Evolutionary conservation across 192 early-diverging fungal genomes (phyloP).

Genomic region (Mortierella alpina): DNA sequence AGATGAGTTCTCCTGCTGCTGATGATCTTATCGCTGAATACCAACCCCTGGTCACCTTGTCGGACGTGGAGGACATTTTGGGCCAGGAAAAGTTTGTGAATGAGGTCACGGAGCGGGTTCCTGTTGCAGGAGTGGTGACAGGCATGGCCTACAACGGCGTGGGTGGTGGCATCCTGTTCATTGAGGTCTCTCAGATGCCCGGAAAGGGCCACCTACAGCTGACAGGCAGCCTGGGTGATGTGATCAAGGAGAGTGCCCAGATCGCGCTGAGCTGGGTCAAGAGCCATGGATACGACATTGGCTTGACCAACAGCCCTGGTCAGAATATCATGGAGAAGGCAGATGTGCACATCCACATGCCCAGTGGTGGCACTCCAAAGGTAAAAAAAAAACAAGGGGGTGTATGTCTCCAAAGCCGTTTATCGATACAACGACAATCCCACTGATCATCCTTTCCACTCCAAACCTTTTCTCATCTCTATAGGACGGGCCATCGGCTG

Average conservation of each 20-base stretch:
- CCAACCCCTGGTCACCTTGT: constrained; percentile 55
- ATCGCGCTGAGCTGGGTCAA: constrained; percentile 85
- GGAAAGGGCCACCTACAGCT: constrained; percentile 76
- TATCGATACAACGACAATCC: no score
- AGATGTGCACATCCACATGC: constrained; percentile 93
- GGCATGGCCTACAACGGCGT: constrained; percentile 84
- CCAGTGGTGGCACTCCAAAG: constrained; percentile 82
- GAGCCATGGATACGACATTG: constrained; percentile 69
- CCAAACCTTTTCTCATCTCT: neutral
- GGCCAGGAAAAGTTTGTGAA: constrained; percentile 76
- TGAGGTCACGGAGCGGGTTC: constrained; percentile 73
- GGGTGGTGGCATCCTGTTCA: constrained; percentile 83
- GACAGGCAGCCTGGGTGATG: constrained; percentile 81
- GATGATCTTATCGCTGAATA: constrained; percentile 43
- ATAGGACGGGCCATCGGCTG: constrained; percentile 79
- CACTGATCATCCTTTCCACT: no score
- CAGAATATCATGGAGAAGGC: constrained; percentile 64
- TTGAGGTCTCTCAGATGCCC: constrained; percentile 82
- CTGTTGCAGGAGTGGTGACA: constrained; percentile 81
- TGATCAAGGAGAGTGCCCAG: constrained; percentile 87
- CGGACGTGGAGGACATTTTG: constrained; percentile 71
- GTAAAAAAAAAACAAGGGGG: constrained; percentile 3
- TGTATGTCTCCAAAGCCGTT: neutral
- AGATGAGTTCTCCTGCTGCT: neutral
- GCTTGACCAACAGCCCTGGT: constrained; percentile 55